Percentiles rank a stretch among this genome's conserved stretches.
These are phyloP conservation scores for Cardamine resedifolia DNA, from an alignment of 345 rosid species.

Conservation along the genomic window DNA sequence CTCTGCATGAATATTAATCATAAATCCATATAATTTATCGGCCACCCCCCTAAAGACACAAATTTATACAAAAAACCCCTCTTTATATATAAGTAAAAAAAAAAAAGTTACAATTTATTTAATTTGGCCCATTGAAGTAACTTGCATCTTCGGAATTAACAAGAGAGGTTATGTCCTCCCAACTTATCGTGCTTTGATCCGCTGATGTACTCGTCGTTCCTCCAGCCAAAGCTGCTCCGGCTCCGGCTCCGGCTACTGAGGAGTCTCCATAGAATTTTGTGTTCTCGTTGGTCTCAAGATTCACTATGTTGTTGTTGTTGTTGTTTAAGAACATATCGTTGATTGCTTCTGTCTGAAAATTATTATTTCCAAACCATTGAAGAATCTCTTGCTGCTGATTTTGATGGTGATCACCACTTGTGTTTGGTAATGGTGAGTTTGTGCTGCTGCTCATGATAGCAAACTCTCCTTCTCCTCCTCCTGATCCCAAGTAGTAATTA, in stretches of 20 bases:
- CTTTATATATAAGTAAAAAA: conserved; percentile 12
- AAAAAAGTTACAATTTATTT: conserved; percentile 35
- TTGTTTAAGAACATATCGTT: conserved; percentile 33
- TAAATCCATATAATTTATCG: conserved; percentile 13
- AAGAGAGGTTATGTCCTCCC: conserved; percentile 55
- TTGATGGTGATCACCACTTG: conserved; percentile 22
- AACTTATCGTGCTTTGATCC: conserved; percentile 52
- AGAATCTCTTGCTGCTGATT: conserved; percentile 33
- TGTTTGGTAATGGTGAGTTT: conserved; percentile 41
- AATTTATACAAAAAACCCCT: conserved; percentile 25
- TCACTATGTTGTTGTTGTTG: conserved; percentile 17
- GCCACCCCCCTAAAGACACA: neutral
- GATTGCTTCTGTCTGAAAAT: conserved; percentile 34
- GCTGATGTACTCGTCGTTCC: conserved; percentile 48
- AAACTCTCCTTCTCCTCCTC: conserved; percentile 32
- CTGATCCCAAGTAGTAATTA: conserved; percentile 32
- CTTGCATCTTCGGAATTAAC: conserved; percentile 48
- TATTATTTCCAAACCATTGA: conserved; percentile 43
- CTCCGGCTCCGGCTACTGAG: conserved; percentile 26
- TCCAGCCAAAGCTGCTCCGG: conserved; percentile 30
- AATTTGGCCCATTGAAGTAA: conserved; percentile 43
- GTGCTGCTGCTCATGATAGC: conserved; percentile 36
- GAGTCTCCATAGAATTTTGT: conserved; percentile 27
- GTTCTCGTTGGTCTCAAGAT: conserved; percentile 32
- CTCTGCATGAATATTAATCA: conserved; percentile 36